Evolutionary conservation across 2,329 filamentous ascomycete species (phyloP).

Genomic region (Nemania sp.): DNA sequence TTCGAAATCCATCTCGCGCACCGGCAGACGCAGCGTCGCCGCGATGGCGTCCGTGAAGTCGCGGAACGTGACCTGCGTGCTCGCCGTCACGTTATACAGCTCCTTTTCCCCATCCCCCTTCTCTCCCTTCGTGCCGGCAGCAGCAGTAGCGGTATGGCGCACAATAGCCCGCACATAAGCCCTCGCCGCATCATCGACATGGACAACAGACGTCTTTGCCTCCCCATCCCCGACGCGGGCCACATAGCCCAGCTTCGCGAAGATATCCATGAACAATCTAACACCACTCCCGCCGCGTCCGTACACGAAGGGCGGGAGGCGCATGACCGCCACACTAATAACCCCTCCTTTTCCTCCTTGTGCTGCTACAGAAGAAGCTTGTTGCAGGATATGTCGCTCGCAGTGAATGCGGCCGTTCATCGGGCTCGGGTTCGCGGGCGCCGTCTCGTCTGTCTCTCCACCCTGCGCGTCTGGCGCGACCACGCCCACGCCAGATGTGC

Average conservation of each 20-base stretch:
- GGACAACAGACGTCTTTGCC: slow-evolving; percentile 10
- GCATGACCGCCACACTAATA: slow-evolving; percentile 42
- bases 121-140: slow-evolving; percentile 31
- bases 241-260: slow-evolving; percentile 36
- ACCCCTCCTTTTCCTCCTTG: slow-evolving; percentile 35
- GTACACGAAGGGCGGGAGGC: slow-evolving; percentile 50
- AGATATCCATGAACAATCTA: slow-evolving; percentile 39
- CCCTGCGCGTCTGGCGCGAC: slow-evolving; percentile 34
- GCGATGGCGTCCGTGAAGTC: slow-evolving; percentile 27
- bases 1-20: slow-evolving; percentile 30
- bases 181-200: slow-evolving; percentile 49
- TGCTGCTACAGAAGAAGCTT: no score
- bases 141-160: no score
- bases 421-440: slow-evolving; percentile 26
- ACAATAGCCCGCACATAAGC: slow-evolving; percentile 47
- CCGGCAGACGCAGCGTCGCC: slow-evolving; percentile 5
- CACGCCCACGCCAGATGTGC: slow-evolving; percentile 40
- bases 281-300: slow-evolving; percentile 46
- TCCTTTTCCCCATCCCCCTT: slow-evolving; percentile 8
- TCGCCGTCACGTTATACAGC: not conserved
- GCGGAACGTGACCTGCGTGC: slow-evolving; percentile 39
- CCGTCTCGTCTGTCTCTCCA: slow-evolving; percentile 36
- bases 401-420: slow-evolving; percentile 34
- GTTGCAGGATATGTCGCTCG: slow-evolving; percentile 41
- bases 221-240: slow-evolving; percentile 30